Evolutionary conservation across 179 eudicot genomes (phyloP), one percentile per base, ranked within the genome.

Genomic region (Spinacia oleracea): DNA sequence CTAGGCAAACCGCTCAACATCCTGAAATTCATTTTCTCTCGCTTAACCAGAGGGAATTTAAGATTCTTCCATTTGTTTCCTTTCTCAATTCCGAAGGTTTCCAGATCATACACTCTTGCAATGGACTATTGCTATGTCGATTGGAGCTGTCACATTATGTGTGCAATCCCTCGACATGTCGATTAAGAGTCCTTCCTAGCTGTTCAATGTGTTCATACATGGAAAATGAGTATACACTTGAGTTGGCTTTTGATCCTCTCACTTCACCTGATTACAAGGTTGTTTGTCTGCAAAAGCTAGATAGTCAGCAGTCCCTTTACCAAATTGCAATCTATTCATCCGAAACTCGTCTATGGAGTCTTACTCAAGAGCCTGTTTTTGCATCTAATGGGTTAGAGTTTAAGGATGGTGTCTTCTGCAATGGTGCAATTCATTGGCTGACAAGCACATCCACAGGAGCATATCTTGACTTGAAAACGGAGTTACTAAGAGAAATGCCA

Each of bases 341-440:
- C 35, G 77, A 79, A 46, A 79, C 74, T 43, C 34, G 70, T 25
- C 35, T 29, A 8, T 83, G 85, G 83, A 76, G 34, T 55, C 55
- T 56, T 20, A 45, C 45, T 23, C 72, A 76, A 40, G 74, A 70
- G 74, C 71, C 80, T 31, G 64, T 75, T 55, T 25, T 5, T 9
- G 80, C 64, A 21, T 78, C 74, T n/a, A 67, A 56, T 32, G 80
- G 72, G 59, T 20, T 79, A 40, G 77, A 76, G n/a, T 83, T 83
- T n/a, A 76, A 25, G 18, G 53, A 79, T 0, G 78, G 85, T 10
- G 85, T 83, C 32, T 79, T 46, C 55, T 76, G 74, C 77, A 70
- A 83, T 71, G 73, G 48, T 6, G 77, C 77, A 48, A 58, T 83
- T 72, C 85, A 83, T 60, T 83, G 85, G 85, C 29, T 79, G 77